Percentiles rank a stretch among this genome's conserved stretches.
These are phyloP conservation scores for Epithele typhae DNA, from an alignment of 768 basidiomycete species.

Conservation along the genomic window DNA sequence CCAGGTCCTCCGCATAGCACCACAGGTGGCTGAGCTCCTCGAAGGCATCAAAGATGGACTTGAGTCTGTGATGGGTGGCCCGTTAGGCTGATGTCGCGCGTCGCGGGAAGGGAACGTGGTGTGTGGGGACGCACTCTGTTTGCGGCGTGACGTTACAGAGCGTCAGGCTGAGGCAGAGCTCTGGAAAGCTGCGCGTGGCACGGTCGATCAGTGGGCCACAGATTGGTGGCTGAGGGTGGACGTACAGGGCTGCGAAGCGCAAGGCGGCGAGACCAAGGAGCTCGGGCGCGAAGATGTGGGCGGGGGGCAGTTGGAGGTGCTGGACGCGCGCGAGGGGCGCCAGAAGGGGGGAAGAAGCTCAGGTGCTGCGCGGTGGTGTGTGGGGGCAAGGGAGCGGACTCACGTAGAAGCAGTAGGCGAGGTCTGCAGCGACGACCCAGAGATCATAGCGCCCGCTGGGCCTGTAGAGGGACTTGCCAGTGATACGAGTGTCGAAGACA, in stretches of 20 bases:
- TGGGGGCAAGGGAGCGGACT: too few relatives aligned
- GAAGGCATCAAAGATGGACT: slow-evolving; percentile 56
- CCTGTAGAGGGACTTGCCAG: slow-evolving; percentile 52
- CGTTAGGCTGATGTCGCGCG: not conserved
- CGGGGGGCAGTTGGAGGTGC: slow-evolving; percentile 59
- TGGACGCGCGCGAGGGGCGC: slow-evolving; percentile 22
- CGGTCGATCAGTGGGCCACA: not conserved
- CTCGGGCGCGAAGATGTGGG: slow-evolving; percentile 72
- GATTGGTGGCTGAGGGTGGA: not conserved
- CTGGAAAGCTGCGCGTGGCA: slow-evolving; percentile 55
- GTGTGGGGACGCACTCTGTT: slow-evolving; percentile 47
- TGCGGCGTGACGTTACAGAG: slow-evolving; percentile 66
- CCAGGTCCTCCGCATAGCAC: slow-evolving; percentile 63
- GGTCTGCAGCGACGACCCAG: slow-evolving; percentile 77
- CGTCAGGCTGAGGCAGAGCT: slow-evolving; percentile 62
- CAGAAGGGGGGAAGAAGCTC: not conserved
- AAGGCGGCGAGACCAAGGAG: slow-evolving; percentile 53
- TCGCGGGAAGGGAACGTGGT: not conserved
- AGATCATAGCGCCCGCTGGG: slow-evolving; percentile 58
- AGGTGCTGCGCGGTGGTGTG: not conserved
- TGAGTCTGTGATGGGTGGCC: slow-evolving; percentile 44
- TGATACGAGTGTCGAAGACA: slow-evolving; percentile 67
- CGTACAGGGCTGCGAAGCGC: slow-evolving; percentile 64
- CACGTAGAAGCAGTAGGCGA: slow-evolving; percentile 63
- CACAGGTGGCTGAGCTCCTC: slow-evolving; percentile 60